Evolutionary conservation across 345 rosid species (phyloP).

Genomic region (Fremontodendron californicum): DNA sequence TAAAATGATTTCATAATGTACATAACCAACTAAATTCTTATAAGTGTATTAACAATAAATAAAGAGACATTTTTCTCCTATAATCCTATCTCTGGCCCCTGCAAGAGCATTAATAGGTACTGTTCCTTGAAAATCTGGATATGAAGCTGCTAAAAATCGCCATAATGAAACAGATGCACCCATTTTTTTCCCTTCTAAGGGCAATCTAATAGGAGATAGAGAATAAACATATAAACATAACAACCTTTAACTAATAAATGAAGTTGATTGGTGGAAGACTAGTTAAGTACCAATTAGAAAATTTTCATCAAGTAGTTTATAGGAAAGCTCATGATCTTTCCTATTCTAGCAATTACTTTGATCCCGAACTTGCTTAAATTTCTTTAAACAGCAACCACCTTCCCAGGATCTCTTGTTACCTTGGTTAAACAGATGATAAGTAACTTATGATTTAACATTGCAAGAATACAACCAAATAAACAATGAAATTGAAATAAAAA

Average conservation of each 20-base stretch:
- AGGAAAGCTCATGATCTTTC: constrained; percentile 37
- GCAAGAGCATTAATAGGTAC: constrained; percentile 37
- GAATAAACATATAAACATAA: neutral
- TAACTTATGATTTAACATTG: neutral
- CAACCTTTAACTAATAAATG: neutral
- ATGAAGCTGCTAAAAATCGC: constrained; percentile 92
- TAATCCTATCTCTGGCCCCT: constrained; percentile 32
- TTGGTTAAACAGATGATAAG: constrained; percentile 14
- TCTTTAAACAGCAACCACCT: constrained; percentile 80
- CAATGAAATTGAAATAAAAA: neutral
- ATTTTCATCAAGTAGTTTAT: constrained; percentile 4
- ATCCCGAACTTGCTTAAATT: constrained; percentile 80
- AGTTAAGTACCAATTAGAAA: neutral
- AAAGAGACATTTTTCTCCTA: neutral
- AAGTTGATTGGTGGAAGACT: neutral
- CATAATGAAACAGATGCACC: constrained; percentile 92
- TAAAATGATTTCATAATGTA: neutral
- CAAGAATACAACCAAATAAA: neutral
- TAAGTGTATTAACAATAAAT: neutral
- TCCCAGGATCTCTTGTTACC: constrained; percentile 98
- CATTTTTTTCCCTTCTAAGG: constrained; percentile 80
- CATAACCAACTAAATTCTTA: neutral
- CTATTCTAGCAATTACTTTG: constrained; percentile 76
- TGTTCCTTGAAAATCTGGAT: constrained; percentile 72
- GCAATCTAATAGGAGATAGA: constrained; percentile 56